Evolutionary conservation across 2,329 filamentous ascomycete species (phyloP).

Genomic region (Phialophora chinensis): DNA sequence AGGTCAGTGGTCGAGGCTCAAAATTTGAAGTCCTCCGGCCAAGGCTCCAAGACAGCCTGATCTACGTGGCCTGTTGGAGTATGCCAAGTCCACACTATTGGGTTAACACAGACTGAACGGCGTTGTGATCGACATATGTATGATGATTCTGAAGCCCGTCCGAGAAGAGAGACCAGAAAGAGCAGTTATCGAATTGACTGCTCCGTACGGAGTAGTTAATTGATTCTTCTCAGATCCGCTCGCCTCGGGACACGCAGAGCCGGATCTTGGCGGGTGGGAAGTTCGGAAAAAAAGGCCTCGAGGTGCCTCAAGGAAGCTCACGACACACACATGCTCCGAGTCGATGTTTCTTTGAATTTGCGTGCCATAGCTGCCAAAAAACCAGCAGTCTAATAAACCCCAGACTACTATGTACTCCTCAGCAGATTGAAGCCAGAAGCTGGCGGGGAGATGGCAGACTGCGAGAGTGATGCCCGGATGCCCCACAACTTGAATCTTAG

Average conservation of each 20-base stretch:
- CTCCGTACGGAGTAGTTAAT: not conserved
- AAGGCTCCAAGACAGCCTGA: constrained; percentile 36
- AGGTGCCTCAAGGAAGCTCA: not conserved
- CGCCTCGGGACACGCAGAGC: not conserved
- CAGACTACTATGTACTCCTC: too few relatives aligned
- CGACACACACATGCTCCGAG: not conserved
- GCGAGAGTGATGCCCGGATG: not conserved
- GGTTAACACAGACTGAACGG: not conserved
- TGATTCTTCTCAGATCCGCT: not conserved
- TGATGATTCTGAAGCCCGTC: not conserved
- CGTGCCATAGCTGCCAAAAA: not conserved
- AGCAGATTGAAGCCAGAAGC: too few relatives aligned
- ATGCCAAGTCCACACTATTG: constrained; percentile 17
- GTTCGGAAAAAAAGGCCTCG: not conserved
- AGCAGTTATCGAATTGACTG: not conserved
- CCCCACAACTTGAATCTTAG: not conserved
- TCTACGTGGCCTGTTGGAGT: constrained; percentile 7
- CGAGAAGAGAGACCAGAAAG: not conserved
- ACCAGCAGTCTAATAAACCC: too few relatives aligned
- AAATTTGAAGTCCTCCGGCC: constrained; percentile 21
- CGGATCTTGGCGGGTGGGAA: constrained; percentile 3
- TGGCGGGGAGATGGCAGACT: not conserved
- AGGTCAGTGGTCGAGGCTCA: not conserved
- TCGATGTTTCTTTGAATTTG: not conserved
- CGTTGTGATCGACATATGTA: constrained; percentile 8